Evolutionary conservation across 139 green algal genomes (phyloP).

Genomic region (Closterium sp.): DNA sequence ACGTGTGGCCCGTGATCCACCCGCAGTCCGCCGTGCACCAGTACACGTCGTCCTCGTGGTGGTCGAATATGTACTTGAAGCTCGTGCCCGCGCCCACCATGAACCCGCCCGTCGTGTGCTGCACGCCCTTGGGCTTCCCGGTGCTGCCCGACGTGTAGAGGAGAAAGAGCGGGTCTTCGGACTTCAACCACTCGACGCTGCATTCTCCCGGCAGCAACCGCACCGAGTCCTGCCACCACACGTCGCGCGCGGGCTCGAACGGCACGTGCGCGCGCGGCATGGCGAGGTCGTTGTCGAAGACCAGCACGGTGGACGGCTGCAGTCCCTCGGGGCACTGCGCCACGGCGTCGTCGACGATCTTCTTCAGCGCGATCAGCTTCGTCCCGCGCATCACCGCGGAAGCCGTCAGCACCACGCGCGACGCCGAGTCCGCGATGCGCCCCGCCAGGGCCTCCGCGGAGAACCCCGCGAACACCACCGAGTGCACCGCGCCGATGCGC

Average conservation of each 20-base stretch:
- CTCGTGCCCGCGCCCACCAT: slow-evolving; percentile 61
- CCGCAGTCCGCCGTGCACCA: slow-evolving; percentile 92
- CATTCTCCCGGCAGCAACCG: neutral
- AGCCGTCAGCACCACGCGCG: slow-evolving; percentile 64
- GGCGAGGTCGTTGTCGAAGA: slow-evolving; percentile 75
- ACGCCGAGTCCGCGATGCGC: slow-evolving; percentile 65
- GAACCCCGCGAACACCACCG: slow-evolving; percentile 94
- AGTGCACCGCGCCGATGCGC: slow-evolving; percentile 87
- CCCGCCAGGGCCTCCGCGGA: slow-evolving; percentile 78
- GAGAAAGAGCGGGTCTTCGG: slow-evolving; percentile 77
- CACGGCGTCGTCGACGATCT: slow-evolving; percentile 34
- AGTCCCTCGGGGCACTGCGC: neutral
- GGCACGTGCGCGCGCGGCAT: neutral
- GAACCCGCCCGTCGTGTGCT: slow-evolving; percentile 55
- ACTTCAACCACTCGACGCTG: slow-evolving; percentile 75
- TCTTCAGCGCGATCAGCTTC: slow-evolving; percentile 83
- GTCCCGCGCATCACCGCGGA: slow-evolving; percentile 71
- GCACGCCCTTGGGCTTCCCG: slow-evolving; percentile 59
- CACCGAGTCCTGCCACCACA: slow-evolving; percentile 51
- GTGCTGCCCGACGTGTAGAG: slow-evolving; percentile 82
- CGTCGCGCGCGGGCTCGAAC: slow-evolving; percentile 37
- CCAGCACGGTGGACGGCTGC: slow-evolving; percentile 47
- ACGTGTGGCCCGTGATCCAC: slow-evolving; percentile 90
- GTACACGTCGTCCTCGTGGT: slow-evolving; percentile 47
- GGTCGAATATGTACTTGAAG: slow-evolving; percentile 56